Conservation (phyloP, 768 basidiomycete genomes). For the Suillus brevipes region DNA sequence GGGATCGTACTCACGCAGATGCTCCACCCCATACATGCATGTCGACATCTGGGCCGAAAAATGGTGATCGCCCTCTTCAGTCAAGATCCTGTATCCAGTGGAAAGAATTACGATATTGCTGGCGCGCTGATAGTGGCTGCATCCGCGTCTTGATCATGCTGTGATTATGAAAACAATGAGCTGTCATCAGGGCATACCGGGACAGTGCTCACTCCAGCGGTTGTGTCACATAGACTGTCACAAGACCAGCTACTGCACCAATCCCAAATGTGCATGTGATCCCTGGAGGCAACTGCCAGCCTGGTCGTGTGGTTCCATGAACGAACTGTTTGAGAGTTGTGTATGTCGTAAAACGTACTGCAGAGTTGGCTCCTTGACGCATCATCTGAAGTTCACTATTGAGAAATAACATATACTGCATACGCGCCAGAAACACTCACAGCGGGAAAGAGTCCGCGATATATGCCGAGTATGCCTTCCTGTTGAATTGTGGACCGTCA, state of each 20-base stretch:
- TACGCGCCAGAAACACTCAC: conserved; percentile 47
- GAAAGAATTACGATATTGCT: conserved; percentile 90
- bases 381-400: conserved; percentile 64
- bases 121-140: conserved; percentile 85
- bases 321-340: conserved; percentile 92
- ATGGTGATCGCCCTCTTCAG: conserved; percentile 91
- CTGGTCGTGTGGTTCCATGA: conserved; percentile 73
- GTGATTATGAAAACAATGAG: conserved; percentile 6
- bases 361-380: conserved; percentile 97
- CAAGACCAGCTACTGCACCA: conserved; percentile 89
- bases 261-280: conserved; percentile 97
- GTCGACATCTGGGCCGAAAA: conserved; percentile 80
- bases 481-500: conserved; percentile 74
- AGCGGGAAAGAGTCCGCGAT: conserved; percentile 91
- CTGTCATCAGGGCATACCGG: neutral
- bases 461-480: conserved; percentile 84
- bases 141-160: conserved; percentile 98
- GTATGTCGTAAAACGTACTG: conserved; percentile 90
- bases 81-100: conserved; percentile 95
- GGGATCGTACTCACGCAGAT: conserved; percentile 64
- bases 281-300: conserved; percentile 76
- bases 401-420: neutral
- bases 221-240: conserved; percentile 92
- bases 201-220: conserved; percentile 64
- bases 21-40: conserved; percentile 84